Evolutionary conservation across 2,329 filamentous ascomycete species (phyloP).

Genomic region (Neoscytalidium dimidiatum): DNA sequence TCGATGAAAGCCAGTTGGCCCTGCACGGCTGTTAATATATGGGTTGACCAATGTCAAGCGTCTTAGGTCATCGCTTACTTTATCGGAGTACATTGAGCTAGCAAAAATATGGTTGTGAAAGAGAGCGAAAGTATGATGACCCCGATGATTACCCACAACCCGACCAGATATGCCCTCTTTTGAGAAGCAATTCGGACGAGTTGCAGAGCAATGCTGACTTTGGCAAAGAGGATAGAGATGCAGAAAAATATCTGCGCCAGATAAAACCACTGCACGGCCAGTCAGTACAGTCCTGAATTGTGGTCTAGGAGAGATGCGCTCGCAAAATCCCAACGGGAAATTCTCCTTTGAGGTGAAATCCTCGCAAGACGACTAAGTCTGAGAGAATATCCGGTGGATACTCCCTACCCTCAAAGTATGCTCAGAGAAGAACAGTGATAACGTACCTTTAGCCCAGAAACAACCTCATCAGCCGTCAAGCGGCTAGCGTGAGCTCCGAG

Average conservation of each 20-base stretch:
- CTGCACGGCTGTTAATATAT: background rate
- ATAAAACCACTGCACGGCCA: constrained; percentile 35
- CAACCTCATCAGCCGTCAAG: background rate
- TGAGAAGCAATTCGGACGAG: constrained; percentile 35
- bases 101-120: constrained; percentile 38
- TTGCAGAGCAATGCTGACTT: constrained; percentile 39
- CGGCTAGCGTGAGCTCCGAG: constrained; percentile 29
- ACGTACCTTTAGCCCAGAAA: constrained; percentile 21
- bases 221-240: constrained; percentile 36
- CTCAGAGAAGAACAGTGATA: background rate
- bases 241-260: constrained; percentile 40
- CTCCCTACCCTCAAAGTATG: background rate
- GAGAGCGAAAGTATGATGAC: constrained; percentile 32
- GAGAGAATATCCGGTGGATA: no score
- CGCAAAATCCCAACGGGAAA: no score
- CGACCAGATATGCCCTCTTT: constrained; percentile 28
- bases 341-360: no score
- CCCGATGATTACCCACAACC: constrained; percentile 32
- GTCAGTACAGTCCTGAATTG: constrained; percentile 12
- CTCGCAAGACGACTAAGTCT: no score
- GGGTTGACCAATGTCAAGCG: background rate
- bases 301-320: no score
- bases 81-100: constrained; percentile 31
- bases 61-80: background rate
- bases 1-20: constrained; percentile 1